These are phyloP conservation scores for Fusarium staphyleae DNA, from an alignment of 2,329 filamentous ascomycete genomes.

Conservation along the genomic window DNA sequence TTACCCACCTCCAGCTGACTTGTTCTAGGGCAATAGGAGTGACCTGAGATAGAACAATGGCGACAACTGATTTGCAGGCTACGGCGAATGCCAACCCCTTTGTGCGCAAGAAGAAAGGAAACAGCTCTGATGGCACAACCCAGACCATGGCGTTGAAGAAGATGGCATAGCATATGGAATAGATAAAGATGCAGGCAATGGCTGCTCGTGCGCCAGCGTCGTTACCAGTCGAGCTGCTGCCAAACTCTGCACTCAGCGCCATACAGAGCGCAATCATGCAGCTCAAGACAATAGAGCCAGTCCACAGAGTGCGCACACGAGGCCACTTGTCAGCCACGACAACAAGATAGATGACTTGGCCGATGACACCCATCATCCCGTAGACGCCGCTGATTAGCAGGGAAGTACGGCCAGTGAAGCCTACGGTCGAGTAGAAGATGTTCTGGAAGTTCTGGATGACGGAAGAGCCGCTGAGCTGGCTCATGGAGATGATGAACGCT, in stretches of 20 bases:
- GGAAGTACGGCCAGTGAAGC: slow-evolving; percentile 55
- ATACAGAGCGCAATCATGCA: slow-evolving; percentile 38
- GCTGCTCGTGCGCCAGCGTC: slow-evolving; percentile 33
- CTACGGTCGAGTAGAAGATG: slow-evolving; percentile 52
- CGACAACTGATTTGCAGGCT: slow-evolving; percentile 38
- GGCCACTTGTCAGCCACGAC: slow-evolving; percentile 43
- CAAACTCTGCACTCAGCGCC: slow-evolving; percentile 37
- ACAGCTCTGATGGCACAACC: slow-evolving; percentile 42
- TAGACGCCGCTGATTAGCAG: slow-evolving; percentile 56
- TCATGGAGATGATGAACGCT: slow-evolving; percentile 42
- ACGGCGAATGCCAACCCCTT: slow-evolving; percentile 38
- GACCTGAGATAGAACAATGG: slow-evolving; percentile 43
- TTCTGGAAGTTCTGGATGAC: slow-evolving; percentile 45
- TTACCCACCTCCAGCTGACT: slow-evolving; percentile 1
- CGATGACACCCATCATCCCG: slow-evolving; percentile 45
- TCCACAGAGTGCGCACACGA: slow-evolving; percentile 23
- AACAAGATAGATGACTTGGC: slow-evolving; percentile 42
- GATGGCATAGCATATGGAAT: slow-evolving; percentile 40
- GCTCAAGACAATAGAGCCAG: slow-evolving; percentile 30
- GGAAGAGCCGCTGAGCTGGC: slow-evolving; percentile 39
- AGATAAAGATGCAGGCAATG: slow-evolving; percentile 45
- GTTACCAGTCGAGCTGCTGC: slow-evolving; percentile 21
- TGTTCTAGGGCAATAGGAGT: slow-evolving; percentile 34
- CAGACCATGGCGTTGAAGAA: slow-evolving; percentile 46
- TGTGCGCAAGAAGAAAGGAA: slow-evolving; percentile 32